phyloP scores from a whole-genome alignment of 768 basidiomycete species.

The Russula foetens region DNA sequence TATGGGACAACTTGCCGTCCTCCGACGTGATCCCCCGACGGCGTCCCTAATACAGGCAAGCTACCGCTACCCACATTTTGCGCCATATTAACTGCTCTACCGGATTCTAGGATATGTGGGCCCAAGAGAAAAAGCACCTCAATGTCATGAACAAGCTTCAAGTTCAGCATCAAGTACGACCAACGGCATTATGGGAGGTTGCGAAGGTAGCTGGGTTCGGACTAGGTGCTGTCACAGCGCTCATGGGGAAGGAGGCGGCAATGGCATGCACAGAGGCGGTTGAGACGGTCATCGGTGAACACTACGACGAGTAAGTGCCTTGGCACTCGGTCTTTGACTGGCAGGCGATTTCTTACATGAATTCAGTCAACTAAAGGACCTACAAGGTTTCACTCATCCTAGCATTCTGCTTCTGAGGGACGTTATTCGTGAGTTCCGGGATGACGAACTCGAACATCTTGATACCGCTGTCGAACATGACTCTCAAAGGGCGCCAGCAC shows the following conservation, averaged over 20 bases:
- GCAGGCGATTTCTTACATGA: neutral
- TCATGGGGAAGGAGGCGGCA: constrained; percentile 87
- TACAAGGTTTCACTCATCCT: constrained; percentile 64
- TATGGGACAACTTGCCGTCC: constrained; percentile 71
- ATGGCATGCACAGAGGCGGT: constrained; percentile 99
- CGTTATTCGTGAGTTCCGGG: constrained; percentile 76
- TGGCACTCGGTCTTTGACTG: neutral
- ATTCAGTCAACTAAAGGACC: constrained; percentile 70
- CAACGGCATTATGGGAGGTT: constrained; percentile 74
- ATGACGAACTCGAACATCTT: constrained; percentile 92
- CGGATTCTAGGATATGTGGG: constrained; percentile 84
- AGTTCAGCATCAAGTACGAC: constrained; percentile 74
- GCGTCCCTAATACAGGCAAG: constrained; percentile 69
- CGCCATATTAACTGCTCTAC: neutral
- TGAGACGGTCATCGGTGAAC: constrained; percentile 95
- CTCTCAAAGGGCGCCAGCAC: constrained; percentile 85
- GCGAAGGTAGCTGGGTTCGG: constrained; percentile 86
- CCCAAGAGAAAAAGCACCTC: constrained; percentile 90
- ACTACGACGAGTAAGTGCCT: constrained; percentile 88
- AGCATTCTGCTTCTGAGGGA: constrained; percentile 68
- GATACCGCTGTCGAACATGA: constrained; percentile 84
- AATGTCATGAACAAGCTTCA: constrained; percentile 79
- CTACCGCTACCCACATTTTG: constrained; percentile 9
- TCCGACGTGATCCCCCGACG: constrained; percentile 48
- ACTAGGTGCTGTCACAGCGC: constrained; percentile 74